Percentiles rank a stretch among this genome's conserved stretches.
Evolutionary conservation across 441 rosid genomes (phyloP).

Genomic region (Aquilaria agallochum): DNA sequence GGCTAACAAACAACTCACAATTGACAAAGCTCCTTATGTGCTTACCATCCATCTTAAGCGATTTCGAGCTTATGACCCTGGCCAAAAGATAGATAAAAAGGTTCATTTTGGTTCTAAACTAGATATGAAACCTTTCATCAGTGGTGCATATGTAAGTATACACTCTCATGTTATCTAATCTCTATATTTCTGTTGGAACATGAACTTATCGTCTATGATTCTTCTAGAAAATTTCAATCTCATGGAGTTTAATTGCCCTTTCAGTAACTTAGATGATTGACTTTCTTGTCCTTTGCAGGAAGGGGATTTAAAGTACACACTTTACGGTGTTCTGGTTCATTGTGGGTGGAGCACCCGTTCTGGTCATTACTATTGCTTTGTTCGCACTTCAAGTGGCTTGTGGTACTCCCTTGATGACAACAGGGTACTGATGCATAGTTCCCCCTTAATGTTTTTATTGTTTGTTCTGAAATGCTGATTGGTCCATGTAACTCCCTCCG

Average conservation of each 20-base stretch:
- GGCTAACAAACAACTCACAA: constrained; percentile 81
- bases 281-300: constrained; percentile 47
- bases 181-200: background rate
- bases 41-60: constrained; percentile 87
- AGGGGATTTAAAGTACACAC: constrained; percentile 84
- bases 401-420: constrained; percentile 97
- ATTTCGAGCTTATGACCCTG: constrained; percentile 71
- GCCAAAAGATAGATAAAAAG: constrained; percentile 71
- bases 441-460: constrained; percentile 12
- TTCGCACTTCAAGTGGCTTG: constrained; percentile 88
- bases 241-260: constrained; percentile 1
- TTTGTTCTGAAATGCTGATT: constrained; percentile 11
- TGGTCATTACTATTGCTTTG: constrained; percentile 90
- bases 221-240: background rate
- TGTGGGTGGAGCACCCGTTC: constrained; percentile 81
- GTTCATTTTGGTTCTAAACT: constrained; percentile 59
- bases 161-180: background rate
- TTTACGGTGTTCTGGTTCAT: constrained; percentile 94
- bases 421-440: constrained; percentile 40
- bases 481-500: background rate
- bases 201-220: background rate
- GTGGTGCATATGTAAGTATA: constrained; percentile 75
- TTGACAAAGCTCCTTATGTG: constrained; percentile 87
- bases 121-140: constrained; percentile 83
- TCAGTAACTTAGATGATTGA: background rate